Base-by-base conservation (phyloP, 257 asterid species). In the Ajuga chamaepitys region DNA sequence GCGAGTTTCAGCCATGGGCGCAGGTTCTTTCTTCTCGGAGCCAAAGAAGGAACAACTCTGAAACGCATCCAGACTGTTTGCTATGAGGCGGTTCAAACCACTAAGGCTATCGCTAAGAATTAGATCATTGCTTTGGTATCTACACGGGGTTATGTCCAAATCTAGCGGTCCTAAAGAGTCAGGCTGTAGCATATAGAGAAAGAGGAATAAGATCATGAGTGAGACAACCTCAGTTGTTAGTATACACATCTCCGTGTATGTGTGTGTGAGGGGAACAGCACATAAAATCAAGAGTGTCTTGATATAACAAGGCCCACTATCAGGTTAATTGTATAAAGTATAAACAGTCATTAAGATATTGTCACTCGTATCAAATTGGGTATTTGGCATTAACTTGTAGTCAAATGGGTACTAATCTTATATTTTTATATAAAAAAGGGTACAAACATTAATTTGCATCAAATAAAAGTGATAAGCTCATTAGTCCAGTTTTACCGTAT, bases 151-250 rank as follows among this genome's bases (percentile, higher is more conserved):
- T 62, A 86, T 66, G 63, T 85, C 99, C 95, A 94, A 81, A 66
- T 94, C 96, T 80, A 94, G 75, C 14, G 89, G 83, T 74, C 99
- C 99, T 82, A 94, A 78, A 16, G 97, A 90, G 80, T 94, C 98
- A 2, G 96, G 91, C 99, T 94, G 98, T 76, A 70, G 48, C 55
- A 64, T 50, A 12, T 50, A 12, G 50, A 73, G 74, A 64, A 61
- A 44, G 47, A 14, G 10, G 56, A 68, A 79, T 75, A 50, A 74
- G 73, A 66, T 71, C 34, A 67, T 10, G 50, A 14, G 52, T 2
- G n/a, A n/a, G 20, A 24, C 47, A 57, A 40, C 13, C 3, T 40
- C 16, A 40, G 46, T n/a, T n/a, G n/a, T n/a, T n/a, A n/a, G n/a
- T n/a, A n/a, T n/a, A n/a, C n/a, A n/a, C n/a, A n/a, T n/a, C n/a